Conservation (phyloP, 148 eudicot genomes). For the Simmondsia chinensis region DNA sequence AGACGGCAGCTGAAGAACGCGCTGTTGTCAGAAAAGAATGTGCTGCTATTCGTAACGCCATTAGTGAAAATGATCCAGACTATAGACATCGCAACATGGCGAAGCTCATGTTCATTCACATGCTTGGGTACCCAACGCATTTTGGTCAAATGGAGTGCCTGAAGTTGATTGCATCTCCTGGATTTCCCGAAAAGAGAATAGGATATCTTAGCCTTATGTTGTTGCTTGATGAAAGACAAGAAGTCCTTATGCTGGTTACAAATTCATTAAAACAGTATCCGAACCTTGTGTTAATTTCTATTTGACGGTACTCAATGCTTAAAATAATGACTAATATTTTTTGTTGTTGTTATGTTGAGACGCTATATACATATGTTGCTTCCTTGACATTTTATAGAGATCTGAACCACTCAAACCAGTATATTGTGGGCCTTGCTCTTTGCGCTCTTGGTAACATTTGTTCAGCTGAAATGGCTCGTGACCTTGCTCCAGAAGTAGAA, state of each 20-base stretch:
- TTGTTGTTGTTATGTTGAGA: background rate
- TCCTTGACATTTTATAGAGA: slow-evolving; percentile 74
- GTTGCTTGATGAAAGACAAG: slow-evolving; percentile 99
- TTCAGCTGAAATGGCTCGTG: slow-evolving; percentile 99
- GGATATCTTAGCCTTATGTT: slow-evolving; percentile 98
- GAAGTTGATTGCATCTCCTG: slow-evolving; percentile 89
- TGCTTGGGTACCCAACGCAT: slow-evolving; percentile 99
- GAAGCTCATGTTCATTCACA: slow-evolving; percentile 98
- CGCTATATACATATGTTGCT: no score
- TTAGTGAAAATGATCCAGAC: slow-evolving; percentile 85
- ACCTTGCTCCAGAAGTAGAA: slow-evolving; percentile 97
- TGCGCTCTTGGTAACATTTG: slow-evolving; percentile 98
- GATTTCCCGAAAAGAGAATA: slow-evolving; percentile 94
- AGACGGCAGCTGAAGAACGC: slow-evolving; percentile 99
- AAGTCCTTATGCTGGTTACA: slow-evolving; percentile 97
- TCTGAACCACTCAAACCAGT: slow-evolving; percentile 87
- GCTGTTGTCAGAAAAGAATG: slow-evolving; percentile 96
- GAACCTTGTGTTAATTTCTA: slow-evolving; percentile 6
- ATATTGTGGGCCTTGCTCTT: slow-evolving; percentile 96
- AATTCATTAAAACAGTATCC: slow-evolving; percentile 99
- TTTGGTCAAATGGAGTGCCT: slow-evolving; percentile 99
- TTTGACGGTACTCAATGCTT: background rate
- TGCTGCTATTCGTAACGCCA: slow-evolving; percentile 92
- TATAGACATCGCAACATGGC: slow-evolving; percentile 97
- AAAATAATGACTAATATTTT: background rate